Evolutionary conservation across 345 rosid genomes (phyloP).

Genomic region (Eucalyptus paniculata): DNA sequence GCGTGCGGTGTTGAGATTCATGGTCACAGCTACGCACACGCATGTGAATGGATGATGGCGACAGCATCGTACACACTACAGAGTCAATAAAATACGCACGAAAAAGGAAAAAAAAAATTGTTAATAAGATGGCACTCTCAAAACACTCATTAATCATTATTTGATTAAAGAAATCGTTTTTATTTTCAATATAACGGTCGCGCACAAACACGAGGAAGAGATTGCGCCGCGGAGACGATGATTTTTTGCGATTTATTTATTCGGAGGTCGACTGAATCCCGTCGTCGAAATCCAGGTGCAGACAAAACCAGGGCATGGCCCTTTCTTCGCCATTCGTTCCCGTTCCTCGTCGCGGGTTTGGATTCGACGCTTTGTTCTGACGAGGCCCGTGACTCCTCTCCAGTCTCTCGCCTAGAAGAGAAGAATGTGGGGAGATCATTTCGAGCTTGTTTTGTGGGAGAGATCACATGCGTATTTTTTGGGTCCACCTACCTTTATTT

Average conservation of each 20-base stretch:
- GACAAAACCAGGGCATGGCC: neutral
- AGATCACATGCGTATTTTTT: neutral
- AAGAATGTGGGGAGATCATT: neutral
- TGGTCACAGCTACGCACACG: neutral
- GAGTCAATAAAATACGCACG: neutral
- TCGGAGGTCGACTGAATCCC: accelerated
- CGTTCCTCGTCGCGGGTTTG: neutral
- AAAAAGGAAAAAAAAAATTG: neutral
- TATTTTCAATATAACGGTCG: neutral
- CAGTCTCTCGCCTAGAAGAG: neutral
- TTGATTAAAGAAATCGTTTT: neutral
- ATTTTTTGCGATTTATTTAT: neutral
- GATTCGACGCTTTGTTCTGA: neutral
- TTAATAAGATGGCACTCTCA: neutral
- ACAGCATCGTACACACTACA: neutral
- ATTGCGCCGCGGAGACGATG: neutral
- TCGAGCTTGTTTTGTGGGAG: neutral
- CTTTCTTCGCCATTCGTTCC: neutral
- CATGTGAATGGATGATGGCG: neutral
- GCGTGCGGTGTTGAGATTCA: neutral
- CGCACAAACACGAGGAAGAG: neutral
- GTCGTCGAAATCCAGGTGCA: neutral
- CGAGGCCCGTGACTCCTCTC: neutral
- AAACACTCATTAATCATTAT: neutral
- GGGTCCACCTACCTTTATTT: neutral